Evolutionary conservation across 208 protist species (phyloP), one percentile per base, ranked within the genome.

Genomic region (Borovskyia barvae): DNA sequence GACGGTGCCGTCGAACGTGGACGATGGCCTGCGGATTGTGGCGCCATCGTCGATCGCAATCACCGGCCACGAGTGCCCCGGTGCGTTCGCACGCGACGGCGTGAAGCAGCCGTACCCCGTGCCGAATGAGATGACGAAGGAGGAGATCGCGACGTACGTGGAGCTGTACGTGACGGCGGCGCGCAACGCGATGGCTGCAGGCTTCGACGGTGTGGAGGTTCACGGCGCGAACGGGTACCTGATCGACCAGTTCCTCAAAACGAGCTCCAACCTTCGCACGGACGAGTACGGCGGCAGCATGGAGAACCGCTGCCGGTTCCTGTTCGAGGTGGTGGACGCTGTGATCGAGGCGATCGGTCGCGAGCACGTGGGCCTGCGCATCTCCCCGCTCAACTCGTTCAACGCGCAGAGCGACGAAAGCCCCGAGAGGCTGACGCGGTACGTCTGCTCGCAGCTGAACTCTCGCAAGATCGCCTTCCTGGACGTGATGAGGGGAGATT

Each of bases 201-300:
- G 93, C 9, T 97, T 97, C 65, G 93, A 97, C 57, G 88, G 81
- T 7, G 74, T 98, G 42, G 66, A 97, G 82, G 63, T 98, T 25
- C 95, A 97, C 59, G 76, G 71, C 26, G 87, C 82, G 12, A 82
- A 97, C 68, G 94, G 90, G n/a, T 98, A 97, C 70, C 53, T 98
- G 12, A 67, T 97, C 19, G 80, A 88, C 41, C 56, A 71, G 36
- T 98, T 98, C 64, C 45, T 97, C n/a, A 77, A 58, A 53, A 32
- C 51, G n/a, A 52, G 53, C 6, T 53, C 75, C 28, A 97, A 97
- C 68, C 55, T 72, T 51, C 72, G 92, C 47, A 94, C 78, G 3
- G 92, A 88, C 51, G 54, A 87, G 50, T 98, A 97, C 67, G 94
- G 92, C 36, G 94, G 93, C 42, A 74, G 50, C 56, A 66, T 95